Conservation (phyloP, 2,329 filamentous ascomycete genomes). For the Dactylonectria macrodidyma region DNA sequence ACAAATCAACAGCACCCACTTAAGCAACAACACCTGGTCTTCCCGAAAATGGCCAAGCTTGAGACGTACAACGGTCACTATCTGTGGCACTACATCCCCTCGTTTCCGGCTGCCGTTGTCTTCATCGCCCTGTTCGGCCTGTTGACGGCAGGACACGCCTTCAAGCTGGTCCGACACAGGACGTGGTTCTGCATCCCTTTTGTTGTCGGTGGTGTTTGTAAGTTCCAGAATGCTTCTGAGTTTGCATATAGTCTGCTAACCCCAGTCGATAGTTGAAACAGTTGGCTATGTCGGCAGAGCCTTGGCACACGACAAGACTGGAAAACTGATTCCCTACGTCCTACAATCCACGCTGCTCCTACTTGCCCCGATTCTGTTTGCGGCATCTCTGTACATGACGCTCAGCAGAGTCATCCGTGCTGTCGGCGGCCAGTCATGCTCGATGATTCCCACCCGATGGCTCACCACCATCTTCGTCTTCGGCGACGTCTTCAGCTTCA, state of each 20-base stretch:
- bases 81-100: constrained; percentile 55
- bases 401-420: constrained; percentile 55
- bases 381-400: constrained; percentile 63
- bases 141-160: constrained; percentile 58
- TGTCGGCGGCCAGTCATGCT: constrained; percentile 41
- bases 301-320: constrained; percentile 52
- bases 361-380: constrained; percentile 60
- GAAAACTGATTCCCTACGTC: constrained; percentile 56
- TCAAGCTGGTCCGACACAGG: constrained; percentile 57
- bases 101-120: constrained; percentile 60
- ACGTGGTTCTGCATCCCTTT: constrained; percentile 67
- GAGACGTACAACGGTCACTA: constrained; percentile 42
- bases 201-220: constrained; percentile 61
- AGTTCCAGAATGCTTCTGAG: constrained; percentile 40
- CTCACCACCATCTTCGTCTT: constrained; percentile 51
- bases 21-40: neutral
- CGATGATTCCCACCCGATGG: constrained; percentile 43
- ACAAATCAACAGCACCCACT: too few relatives aligned
- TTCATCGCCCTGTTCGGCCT: constrained; percentile 62
- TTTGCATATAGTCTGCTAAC: neutral
- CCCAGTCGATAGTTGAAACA: constrained; percentile 48
- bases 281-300: constrained; percentile 57
- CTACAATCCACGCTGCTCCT: constrained; percentile 57
- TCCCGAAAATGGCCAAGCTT: constrained; percentile 36
- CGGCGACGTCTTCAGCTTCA: constrained; percentile 50